A percentile compares a stretch with the other conserved stretches of the same genome.
These are phyloP conservation scores for Picea glauca DNA, from an alignment of 75 land plant genomes.

Conservation along the genomic window DNA sequence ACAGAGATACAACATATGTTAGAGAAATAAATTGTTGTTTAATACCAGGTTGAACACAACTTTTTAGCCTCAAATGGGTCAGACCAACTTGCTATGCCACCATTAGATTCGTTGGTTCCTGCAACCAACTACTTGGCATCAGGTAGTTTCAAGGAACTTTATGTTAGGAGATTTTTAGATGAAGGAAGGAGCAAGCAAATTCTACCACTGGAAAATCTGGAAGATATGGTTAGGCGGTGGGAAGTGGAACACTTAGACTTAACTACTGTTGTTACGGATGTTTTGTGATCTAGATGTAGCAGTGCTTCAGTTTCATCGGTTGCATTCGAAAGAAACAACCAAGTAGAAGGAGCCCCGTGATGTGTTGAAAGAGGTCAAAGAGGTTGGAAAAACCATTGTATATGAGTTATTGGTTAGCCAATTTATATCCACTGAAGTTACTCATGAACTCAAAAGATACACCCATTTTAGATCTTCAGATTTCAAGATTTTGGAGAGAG, in stretches of 20 bases:
- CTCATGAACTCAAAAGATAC: conserved; percentile 52
- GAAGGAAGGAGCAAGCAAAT: conserved; percentile 18
- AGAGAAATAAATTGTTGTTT: background rate
- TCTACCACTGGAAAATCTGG: conserved; percentile 52
- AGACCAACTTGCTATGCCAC: conserved; percentile 30
- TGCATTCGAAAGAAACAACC: conserved; percentile 39
- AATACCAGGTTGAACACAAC: background rate
- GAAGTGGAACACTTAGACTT: too few species aligned
- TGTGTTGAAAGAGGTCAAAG: conserved; percentile 74
- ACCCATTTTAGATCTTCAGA: conserved; percentile 60
- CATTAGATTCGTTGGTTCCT: conserved; percentile 15
- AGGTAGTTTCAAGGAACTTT: conserved; percentile 24
- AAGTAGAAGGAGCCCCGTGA: conserved; percentile 48
- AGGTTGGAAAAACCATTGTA: conserved; percentile 84
- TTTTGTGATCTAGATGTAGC: conserved; percentile 82
- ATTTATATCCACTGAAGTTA: conserved; percentile 55
- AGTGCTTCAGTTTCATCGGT: conserved; percentile 81
- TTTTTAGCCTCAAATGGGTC: background rate
- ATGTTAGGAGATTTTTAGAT: conserved; percentile 14
- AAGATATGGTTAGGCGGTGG: conserved; percentile 93
- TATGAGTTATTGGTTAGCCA: conserved; percentile 81
- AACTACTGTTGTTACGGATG: conserved; percentile 80
- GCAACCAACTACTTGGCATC: conserved; percentile 13
- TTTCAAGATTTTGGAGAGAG: conserved; percentile 52
- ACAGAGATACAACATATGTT: background rate